Conservation (phyloP, 352 stramenopile species). For the Thalassiosira livingstoniorum region DNA sequence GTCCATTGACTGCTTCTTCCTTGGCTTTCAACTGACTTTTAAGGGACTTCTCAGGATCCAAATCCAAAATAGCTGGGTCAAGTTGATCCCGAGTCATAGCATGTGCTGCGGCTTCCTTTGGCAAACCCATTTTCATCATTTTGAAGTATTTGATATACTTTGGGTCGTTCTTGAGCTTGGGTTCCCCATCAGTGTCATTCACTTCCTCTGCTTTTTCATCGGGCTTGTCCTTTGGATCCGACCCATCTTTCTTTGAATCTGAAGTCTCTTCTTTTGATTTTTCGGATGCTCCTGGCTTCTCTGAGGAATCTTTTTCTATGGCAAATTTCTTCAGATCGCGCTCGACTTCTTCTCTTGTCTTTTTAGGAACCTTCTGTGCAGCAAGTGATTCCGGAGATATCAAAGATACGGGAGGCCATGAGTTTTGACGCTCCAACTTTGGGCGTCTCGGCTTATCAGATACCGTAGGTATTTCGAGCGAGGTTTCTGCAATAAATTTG, state of each 20-base stretch:
- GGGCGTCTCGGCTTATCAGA: not conserved
- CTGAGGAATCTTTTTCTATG: not conserved
- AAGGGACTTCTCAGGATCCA: slow-evolving; percentile 67
- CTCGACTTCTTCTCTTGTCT: not conserved
- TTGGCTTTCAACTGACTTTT: slow-evolving; percentile 50
- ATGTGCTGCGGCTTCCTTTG: slow-evolving; percentile 78
- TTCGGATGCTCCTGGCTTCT: not conserved
- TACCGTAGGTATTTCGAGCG: not conserved
- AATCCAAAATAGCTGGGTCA: slow-evolving; percentile 73
- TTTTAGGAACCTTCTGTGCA: not conserved
- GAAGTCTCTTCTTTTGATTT: too few species aligned
- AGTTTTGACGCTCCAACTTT: slow-evolving; percentile 11
- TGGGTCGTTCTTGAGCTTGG: slow-evolving; percentile 64
- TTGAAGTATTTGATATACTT: slow-evolving; percentile 70
- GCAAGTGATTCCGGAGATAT: too few species aligned
- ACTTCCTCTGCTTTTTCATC: too few species aligned
- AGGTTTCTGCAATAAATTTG: too few species aligned
- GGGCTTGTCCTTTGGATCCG: too few species aligned
- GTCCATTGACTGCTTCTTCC: slow-evolving; percentile 43
- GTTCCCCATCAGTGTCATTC: slow-evolving; percentile 35
- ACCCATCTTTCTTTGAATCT: too few species aligned
- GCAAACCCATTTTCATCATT: slow-evolving; percentile 84
- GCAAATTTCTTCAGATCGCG: not conserved
- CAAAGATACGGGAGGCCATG: slow-evolving; percentile 9
- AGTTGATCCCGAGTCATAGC: slow-evolving; percentile 73